Evolutionary conservation across 768 basidiomycete species (phyloP).

Genomic region (Mycena pura): DNA sequence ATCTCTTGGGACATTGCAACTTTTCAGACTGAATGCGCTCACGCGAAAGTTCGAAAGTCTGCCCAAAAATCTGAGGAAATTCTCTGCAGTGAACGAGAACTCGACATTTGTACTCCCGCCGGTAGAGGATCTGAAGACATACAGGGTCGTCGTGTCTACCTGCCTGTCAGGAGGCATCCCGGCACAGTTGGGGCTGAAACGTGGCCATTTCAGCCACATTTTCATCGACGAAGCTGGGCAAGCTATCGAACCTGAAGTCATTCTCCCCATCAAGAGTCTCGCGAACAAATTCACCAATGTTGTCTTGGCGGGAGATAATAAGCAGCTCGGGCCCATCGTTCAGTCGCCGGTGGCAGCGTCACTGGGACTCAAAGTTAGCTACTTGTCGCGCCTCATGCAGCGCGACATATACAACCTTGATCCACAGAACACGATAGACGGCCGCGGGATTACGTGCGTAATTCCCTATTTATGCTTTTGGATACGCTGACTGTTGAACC

Average conservation of each 20-base stretch:
- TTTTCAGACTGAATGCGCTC: conserved; percentile 63
- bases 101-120: conserved; percentile 53
- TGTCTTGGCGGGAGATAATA: conserved; percentile 65
- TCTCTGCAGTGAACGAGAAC: conserved; percentile 48
- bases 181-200: conserved; percentile 51
- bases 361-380: conserved; percentile 61
- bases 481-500: conserved; percentile 1
- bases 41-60: conserved; percentile 47
- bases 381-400: conserved; percentile 57
- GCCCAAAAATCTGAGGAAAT: conserved; percentile 44
- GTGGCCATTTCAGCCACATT: conserved; percentile 66
- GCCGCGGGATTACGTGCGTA: conserved; percentile 45
- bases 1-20: conserved; percentile 38
- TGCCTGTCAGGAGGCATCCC: conserved; percentile 61
- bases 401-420: conserved; percentile 41
- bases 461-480: conserved; percentile 6
- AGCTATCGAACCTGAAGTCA: conserved; percentile 63
- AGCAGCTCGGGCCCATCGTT: conserved; percentile 67
- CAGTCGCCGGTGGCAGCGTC: conserved; percentile 51
- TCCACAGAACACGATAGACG: conserved; percentile 35
- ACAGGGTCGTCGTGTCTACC: conserved; percentile 62
- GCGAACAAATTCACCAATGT: conserved; percentile 55
- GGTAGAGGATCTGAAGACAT: conserved; percentile 45
- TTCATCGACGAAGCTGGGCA: conserved; percentile 74
- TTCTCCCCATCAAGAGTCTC: conserved; percentile 61